A percentile compares a stretch with the other conserved stretches of the same genome.
Evolutionary conservation across 805 yeast genomes (phyloP).

Genomic region (Candida boidinii): DNA sequence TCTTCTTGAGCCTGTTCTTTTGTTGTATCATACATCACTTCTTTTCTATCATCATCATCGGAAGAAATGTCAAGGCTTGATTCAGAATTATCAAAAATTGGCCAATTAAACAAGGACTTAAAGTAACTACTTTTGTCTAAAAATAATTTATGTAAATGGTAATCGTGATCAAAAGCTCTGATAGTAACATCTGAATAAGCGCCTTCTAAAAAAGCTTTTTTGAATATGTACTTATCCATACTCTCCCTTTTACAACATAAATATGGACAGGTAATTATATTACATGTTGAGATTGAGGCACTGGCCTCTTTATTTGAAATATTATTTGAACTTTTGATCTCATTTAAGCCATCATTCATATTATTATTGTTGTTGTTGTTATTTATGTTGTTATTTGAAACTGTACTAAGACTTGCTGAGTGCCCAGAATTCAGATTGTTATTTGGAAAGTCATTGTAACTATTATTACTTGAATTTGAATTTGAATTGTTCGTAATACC

Average conservation of each 20-base stretch:
- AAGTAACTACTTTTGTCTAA: conserved; percentile 41
- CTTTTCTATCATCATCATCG: neutral
- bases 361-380: too few species aligned
- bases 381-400: too few species aligned
- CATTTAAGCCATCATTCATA: too few species aligned
- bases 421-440: too few species aligned
- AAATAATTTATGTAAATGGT: conserved; percentile 37
- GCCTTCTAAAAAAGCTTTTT: conserved; percentile 34
- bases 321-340: too few species aligned
- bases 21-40: conserved; percentile 2
- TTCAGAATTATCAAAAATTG: conserved; percentile 9
- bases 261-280: conserved; percentile 15
- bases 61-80: neutral
- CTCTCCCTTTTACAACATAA: conserved; percentile 18
- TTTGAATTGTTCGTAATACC: too few species aligned
- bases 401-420: too few species aligned
- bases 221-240: conserved; percentile 23
- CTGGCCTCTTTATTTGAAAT: too few species aligned
- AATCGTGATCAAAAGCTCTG: conserved; percentile 35
- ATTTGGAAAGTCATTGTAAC: too few species aligned
- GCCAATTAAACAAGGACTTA: conserved; percentile 38
- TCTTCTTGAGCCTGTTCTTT: conserved; percentile 3
- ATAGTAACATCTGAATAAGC: conserved; percentile 40
- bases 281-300: too few species aligned
- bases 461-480: too few species aligned